Evolutionary conservation across 2,329 filamentous ascomycete species (phyloP).

Genomic region (Chaetomiaceae sp.): DNA sequence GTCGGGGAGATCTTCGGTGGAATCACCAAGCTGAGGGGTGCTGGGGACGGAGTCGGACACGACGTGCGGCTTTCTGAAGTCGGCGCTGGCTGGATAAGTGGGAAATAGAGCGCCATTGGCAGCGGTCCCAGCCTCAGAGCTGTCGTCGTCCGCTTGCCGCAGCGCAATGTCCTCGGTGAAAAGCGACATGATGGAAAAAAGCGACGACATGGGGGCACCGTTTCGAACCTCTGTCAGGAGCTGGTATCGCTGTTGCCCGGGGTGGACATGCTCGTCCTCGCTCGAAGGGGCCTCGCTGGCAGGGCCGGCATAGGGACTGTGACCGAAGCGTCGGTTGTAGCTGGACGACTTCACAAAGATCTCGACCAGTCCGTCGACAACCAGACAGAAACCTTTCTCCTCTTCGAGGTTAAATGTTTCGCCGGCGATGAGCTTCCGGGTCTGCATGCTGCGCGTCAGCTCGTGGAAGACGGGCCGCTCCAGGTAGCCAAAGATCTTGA

Average conservation of each 20-base stretch:
- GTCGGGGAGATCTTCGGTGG: slow-evolving; percentile 25
- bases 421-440: slow-evolving; percentile 87
- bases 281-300: slow-evolving; percentile 41
- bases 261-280: slow-evolving; percentile 60
- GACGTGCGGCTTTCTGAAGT: slow-evolving; percentile 29
- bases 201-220: slow-evolving; percentile 93
- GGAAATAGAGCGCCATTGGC: slow-evolving; percentile 27
- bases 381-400: slow-evolving; percentile 95
- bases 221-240: slow-evolving; percentile 96
- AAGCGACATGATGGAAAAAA: slow-evolving; percentile 94
- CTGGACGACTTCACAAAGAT: slow-evolving; percentile 93
- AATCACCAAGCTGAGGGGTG: slow-evolving; percentile 34
- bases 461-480: slow-evolving; percentile 97
- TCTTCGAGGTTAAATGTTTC: slow-evolving; percentile 94
- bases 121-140: slow-evolving; percentile 25
- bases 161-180: slow-evolving; percentile 94
- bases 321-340: slow-evolving; percentile 39
- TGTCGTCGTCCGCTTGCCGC: slow-evolving; percentile 62
- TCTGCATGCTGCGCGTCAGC: slow-evolving; percentile 96
- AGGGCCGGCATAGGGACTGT: slow-evolving; percentile 31
- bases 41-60: slow-evolving; percentile 34
- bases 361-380: slow-evolving; percentile 92
- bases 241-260: slow-evolving; percentile 79
- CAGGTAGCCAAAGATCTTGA: slow-evolving; percentile 97
- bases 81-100: slow-evolving; percentile 26